Evolutionary conservation across 164 flowering plant genomes (phyloP).

Genomic region (Aristolochia fimbriata): DNA sequence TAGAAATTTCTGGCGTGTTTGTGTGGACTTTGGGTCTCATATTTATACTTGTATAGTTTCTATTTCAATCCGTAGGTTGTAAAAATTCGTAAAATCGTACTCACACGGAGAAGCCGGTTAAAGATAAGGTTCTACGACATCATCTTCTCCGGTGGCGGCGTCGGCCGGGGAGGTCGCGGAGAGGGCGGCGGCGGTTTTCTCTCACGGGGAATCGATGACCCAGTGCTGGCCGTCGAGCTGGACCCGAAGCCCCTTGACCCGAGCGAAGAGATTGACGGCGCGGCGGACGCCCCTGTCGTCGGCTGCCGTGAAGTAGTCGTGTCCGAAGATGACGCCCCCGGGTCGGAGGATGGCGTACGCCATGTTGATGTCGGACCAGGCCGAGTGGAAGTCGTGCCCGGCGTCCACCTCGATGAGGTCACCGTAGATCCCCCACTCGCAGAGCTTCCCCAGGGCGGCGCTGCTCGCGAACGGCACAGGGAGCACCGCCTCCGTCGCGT

Average conservation of each 20-base stretch:
- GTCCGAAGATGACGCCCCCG: constrained; percentile 73
- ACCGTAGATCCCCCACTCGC: constrained; percentile 62
- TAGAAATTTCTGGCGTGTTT: too few species aligned
- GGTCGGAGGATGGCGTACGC: constrained; percentile 49
- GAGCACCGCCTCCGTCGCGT: constrained; percentile 29
- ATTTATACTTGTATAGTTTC: too few species aligned
- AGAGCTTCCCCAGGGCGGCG: constrained; percentile 38
- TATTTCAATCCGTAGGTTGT: too few species aligned
- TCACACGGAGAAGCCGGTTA: too few species aligned
- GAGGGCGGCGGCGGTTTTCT: not conserved
- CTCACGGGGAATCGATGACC: constrained; percentile 33
- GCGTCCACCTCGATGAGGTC: constrained; percentile 73
- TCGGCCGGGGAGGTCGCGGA: not conserved
- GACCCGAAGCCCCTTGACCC: constrained; percentile 32
- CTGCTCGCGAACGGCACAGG: constrained; percentile 54
- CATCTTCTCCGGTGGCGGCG: too few species aligned
- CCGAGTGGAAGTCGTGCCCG: constrained; percentile 73
- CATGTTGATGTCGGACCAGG: constrained; percentile 65
- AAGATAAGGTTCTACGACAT: not conserved
- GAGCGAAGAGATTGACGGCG: constrained; percentile 62
- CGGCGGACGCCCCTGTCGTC: constrained; percentile 56
- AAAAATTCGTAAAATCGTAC: too few species aligned
- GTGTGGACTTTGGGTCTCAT: too few species aligned
- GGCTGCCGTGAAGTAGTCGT: constrained; percentile 48
- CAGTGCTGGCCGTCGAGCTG: constrained; percentile 61